A percentile compares a stretch with the other conserved stretches of the same genome.
Conservation (phyloP, 75 land plant genomes). For the Sequoia sempervirens region DNA sequence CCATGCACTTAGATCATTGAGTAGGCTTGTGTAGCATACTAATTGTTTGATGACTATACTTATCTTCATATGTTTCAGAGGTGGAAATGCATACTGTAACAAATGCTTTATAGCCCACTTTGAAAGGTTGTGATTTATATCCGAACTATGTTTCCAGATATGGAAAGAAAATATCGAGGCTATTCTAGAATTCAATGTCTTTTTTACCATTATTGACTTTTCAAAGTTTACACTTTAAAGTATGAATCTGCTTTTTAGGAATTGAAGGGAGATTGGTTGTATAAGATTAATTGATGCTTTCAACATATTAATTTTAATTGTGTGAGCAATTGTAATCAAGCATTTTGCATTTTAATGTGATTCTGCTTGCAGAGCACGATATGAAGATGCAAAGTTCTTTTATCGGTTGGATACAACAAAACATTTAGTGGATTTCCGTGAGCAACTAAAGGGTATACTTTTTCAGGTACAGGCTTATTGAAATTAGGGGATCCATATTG, state of each 20-base stretch:
- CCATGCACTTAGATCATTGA: not conserved
- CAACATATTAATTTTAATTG: not conserved
- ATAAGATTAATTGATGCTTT: not conserved
- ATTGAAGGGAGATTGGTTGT: not conserved
- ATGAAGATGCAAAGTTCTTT: conserved; percentile 97
- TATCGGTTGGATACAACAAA: conserved; percentile 76
- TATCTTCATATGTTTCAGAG: not conserved
- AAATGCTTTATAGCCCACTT: not conserved
- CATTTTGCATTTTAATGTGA: not conserved
- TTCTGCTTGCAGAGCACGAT: conserved; percentile 69
- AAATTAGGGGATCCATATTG: not conserved
- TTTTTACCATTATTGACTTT: not conserved
- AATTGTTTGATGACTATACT: not conserved
- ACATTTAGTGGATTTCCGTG: conserved; percentile 60
- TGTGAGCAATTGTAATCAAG: not conserved
- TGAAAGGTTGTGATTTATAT: not conserved
- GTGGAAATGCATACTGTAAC: not conserved
- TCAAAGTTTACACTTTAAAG: not conserved
- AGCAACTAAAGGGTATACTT: conserved; percentile 69
- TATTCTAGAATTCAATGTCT: not conserved
- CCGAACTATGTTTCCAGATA: not conserved
- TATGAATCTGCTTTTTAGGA: not conserved
- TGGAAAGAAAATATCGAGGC: not conserved
- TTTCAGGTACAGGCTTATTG: conserved; percentile 60
- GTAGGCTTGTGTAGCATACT: not conserved